Evolutionary conservation across 1,139 yeast species (phyloP).

Genomic region (Taphrina pruni): DNA sequence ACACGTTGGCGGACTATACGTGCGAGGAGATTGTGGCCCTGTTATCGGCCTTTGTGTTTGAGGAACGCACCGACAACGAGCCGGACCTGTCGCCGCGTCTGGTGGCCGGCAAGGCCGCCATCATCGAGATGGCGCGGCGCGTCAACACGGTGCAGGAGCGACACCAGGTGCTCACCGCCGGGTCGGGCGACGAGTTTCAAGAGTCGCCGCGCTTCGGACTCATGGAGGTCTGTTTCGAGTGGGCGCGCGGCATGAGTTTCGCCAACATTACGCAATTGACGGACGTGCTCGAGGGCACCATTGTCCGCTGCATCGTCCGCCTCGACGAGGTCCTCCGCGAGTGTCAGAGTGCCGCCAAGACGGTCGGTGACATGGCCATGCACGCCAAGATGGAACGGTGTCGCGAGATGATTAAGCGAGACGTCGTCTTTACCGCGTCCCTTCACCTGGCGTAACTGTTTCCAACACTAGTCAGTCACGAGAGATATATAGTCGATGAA

Average conservation of each 20-base stretch:
- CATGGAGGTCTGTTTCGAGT: slow-evolving; percentile 92
- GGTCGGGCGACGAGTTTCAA: slow-evolving; percentile 55
- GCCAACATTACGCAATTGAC: slow-evolving; percentile 87
- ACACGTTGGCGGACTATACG: slow-evolving; percentile 89
- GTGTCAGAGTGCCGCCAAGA: slow-evolving; percentile 90
- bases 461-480: background rate
- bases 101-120: slow-evolving; percentile 73
- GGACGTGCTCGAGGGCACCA: slow-evolving; percentile 93
- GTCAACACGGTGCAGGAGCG: slow-evolving; percentile 67
- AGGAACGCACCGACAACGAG: slow-evolving; percentile 70
- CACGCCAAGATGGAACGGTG: slow-evolving; percentile 90
- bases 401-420: slow-evolving; percentile 93
- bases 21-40: slow-evolving; percentile 96
- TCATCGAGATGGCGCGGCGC: slow-evolving; percentile 70
- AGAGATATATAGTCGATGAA: background rate
- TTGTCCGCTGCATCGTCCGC: slow-evolving; percentile 94
- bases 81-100: slow-evolving; percentile 79
- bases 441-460: slow-evolving; percentile 50
- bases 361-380: slow-evolving; percentile 87
- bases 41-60: slow-evolving; percentile 88
- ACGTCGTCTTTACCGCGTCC: slow-evolving; percentile 96
- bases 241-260: slow-evolving; percentile 95
- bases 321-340: slow-evolving; percentile 94
- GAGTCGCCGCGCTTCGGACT: slow-evolving; percentile 86
- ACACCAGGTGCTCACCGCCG: slow-evolving; percentile 60